phyloP scores from a whole-genome alignment of 192 early-diverging fungal species.

The Coemansia sp. region DNA sequence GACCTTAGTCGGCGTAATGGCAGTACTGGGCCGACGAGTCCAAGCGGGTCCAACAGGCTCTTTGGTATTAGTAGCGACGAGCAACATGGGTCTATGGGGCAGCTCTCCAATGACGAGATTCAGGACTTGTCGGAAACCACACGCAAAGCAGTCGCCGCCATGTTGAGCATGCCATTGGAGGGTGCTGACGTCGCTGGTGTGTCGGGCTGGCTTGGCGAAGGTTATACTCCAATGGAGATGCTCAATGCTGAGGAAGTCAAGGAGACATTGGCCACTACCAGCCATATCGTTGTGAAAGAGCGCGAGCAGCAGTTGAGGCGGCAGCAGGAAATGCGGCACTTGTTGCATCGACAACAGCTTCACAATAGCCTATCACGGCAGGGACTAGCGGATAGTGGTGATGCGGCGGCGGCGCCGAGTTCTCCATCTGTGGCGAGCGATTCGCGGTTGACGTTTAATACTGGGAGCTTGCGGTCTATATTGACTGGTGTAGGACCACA shows the following conservation, averaged over 20 bases:
- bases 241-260: conserved; percentile 39
- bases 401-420: not conserved
- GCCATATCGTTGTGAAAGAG: conserved; percentile 49
- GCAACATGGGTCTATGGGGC: not conserved
- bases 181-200: conserved; percentile 49
- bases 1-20: not conserved
- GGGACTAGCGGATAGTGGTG: not conserved
- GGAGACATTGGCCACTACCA: conserved; percentile 47
- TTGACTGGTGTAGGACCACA: conserved; percentile 8
- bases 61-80: not conserved
- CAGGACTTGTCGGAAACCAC: conserved; percentile 44
- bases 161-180: conserved; percentile 50
- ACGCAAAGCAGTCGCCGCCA: conserved; percentile 35
- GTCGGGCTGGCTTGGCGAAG: conserved; percentile 50
- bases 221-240: conserved; percentile 49
- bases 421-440: not conserved
- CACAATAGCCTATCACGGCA: conserved; percentile 5
- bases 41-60: not conserved
- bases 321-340: conserved; percentile 33
- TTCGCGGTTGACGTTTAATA: not conserved
- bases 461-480: not conserved
- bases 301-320: conserved; percentile 44
- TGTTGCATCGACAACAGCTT: conserved; percentile 9
- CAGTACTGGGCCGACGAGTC: not conserved
- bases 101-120: conserved; percentile 36